Conservation (phyloP, 2,329 filamentous ascomycete species). For the Myriosclerotinia scirpicola region DNA sequence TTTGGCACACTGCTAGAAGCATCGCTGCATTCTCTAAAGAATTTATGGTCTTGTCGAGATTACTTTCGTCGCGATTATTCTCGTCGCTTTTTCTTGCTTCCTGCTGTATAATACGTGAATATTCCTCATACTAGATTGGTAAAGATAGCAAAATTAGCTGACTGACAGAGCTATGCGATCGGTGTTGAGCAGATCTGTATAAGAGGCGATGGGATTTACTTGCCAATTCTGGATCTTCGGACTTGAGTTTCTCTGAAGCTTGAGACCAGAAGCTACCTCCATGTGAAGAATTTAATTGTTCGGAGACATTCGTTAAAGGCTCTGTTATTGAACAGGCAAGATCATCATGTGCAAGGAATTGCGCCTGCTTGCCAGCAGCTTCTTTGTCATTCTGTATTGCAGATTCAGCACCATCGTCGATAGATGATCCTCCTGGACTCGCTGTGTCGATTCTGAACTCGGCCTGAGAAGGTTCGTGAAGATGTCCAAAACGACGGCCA, state of each 20-base stretch:
- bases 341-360: neutral
- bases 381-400: neutral
- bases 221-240: neutral
- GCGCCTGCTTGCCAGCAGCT: neutral
- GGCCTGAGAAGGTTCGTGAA: neutral
- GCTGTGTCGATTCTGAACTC: neutral
- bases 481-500: neutral
- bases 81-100: neutral
- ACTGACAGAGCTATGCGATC: neutral
- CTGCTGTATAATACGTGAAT: neutral
- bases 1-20: slow-evolving; percentile 3
- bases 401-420: neutral
- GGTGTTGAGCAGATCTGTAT: neutral
- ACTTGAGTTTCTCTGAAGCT: neutral
- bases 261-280: neutral
- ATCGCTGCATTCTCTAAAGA: neutral
- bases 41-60: neutral
- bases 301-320: neutral
- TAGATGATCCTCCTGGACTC: neutral
- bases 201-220: neutral
- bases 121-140: neutral
- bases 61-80: neutral
- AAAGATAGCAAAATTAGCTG: neutral
- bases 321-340: neutral
- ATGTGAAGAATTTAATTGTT: neutral